A percentile compares a stretch with the other conserved stretches of the same genome.
Conservation (phyloP, 441 rosid genomes). For the Biscutella auriculata region DNA sequence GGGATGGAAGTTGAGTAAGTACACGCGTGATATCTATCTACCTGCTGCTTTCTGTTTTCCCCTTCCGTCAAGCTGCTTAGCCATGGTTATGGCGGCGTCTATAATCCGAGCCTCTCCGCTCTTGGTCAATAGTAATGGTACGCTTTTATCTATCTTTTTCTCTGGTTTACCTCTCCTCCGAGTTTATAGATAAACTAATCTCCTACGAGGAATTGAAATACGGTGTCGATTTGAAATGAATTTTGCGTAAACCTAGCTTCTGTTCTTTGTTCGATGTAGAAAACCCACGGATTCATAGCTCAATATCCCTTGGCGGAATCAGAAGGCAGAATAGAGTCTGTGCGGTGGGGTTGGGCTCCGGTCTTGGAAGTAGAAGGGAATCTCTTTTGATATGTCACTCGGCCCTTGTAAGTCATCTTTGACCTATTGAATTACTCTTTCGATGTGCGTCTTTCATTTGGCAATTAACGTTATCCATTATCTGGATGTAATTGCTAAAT, state of each 20-base stretch:
- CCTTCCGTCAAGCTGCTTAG: conserved; percentile 7
- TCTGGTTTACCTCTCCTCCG: neutral
- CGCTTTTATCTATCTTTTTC: neutral
- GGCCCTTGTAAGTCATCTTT: conserved; percentile 33
- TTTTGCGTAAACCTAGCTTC: neutral
- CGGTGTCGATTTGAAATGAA: no score
- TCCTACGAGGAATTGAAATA: neutral
- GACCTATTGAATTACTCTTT: neutral
- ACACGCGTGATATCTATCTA: neutral
- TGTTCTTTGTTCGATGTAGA: neutral
- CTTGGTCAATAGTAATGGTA: conserved; percentile 10
- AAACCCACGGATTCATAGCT: conserved; percentile 5
- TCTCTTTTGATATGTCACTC: conserved; percentile 30
- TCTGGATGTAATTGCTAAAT: neutral
- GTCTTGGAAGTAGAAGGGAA: conserved; percentile 7
- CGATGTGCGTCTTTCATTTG: no score
- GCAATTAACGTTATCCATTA: no score
- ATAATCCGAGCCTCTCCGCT: conserved; percentile 2
- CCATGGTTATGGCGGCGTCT: conserved; percentile 19
- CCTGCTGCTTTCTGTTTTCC: neutral
- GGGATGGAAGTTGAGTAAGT: neutral
- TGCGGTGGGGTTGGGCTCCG: conserved; percentile 25
- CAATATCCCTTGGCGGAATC: neutral
- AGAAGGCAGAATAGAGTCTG: conserved; percentile 5
- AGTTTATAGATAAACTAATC: neutral